Conservation (phyloP, 306 rosid species). For the Pachyrhizus erosus region DNA sequence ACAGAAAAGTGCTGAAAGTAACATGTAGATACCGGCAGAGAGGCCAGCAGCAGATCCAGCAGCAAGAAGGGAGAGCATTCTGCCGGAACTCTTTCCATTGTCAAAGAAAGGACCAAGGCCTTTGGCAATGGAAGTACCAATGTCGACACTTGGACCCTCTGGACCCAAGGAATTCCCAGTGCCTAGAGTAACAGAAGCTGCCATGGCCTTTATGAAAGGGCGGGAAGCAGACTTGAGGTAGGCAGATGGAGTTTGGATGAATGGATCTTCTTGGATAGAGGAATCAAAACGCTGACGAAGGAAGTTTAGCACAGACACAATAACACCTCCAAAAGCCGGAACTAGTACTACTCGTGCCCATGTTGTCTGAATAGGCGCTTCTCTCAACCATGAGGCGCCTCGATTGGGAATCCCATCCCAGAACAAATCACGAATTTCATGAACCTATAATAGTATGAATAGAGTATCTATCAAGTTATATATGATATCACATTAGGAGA, state of each 20-base stretch:
- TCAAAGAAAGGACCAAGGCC: constrained; percentile 62
- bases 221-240: constrained; percentile 57
- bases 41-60: constrained; percentile 98
- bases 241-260: constrained; percentile 40
- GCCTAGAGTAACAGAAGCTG: constrained; percentile 84
- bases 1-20: background rate
- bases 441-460: constrained; percentile 54
- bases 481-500: no score
- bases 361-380: constrained; percentile 57
- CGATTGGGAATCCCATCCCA: constrained; percentile 87
- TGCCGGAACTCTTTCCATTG: constrained; percentile 41
- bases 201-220: constrained; percentile 75
- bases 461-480: background rate
- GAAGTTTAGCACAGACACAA: constrained; percentile 61
- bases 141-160: constrained; percentile 93
- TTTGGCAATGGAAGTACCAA: constrained; percentile 85
- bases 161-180: constrained; percentile 94
- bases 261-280: constrained; percentile 37
- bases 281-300: constrained; percentile 52
- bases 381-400: constrained; percentile 91
- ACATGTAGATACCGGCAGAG: constrained; percentile 65
- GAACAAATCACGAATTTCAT: constrained; percentile 73
- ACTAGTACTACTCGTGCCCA: constrained; percentile 79
- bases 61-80: constrained; percentile 72
- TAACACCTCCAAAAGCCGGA: constrained; percentile 79